A percentile compares a stretch with the other conserved stretches of the same genome.
Evolutionary conservation across 257 asterid genomes (phyloP).

Genomic region (Thymus quinquecostatus): DNA sequence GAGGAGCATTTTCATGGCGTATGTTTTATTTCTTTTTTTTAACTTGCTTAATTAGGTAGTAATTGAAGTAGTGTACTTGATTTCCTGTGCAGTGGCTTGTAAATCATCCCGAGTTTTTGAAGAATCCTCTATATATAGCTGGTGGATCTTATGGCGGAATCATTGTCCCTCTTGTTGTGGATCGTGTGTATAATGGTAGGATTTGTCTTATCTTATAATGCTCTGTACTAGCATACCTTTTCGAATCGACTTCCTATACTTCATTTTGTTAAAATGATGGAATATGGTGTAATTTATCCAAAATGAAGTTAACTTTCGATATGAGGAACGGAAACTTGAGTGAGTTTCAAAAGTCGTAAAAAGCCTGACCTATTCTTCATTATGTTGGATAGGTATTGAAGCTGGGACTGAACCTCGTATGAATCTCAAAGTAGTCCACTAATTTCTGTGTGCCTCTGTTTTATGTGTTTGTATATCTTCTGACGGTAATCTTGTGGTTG

Average conservation of each 20-base stretch:
- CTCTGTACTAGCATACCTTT: constrained; percentile 23
- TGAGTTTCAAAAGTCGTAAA: no score
- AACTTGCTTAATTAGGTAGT: no score
- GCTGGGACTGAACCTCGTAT: constrained; percentile 30
- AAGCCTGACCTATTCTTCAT: no score
- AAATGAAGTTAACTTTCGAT: no score
- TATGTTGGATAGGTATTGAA: constrained; percentile 30
- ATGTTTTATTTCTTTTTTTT: no score
- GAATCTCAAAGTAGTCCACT: constrained; percentile 33
- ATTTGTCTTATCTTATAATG: not conserved
- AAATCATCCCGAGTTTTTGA: constrained; percentile 36
- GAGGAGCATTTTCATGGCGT: no score
- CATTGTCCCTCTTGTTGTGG: constrained; percentile 30
- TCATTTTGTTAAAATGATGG: no score
- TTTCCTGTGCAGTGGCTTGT: constrained; percentile 43
- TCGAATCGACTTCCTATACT: no score
- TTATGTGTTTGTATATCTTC: not conserved
- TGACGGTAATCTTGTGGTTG: not conserved
- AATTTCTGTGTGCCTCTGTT: not conserved
- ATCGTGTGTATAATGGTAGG: not conserved
- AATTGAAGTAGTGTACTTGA: not conserved
- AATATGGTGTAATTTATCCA: no score
- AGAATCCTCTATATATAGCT: constrained; percentile 38
- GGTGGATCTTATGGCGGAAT: constrained; percentile 43
- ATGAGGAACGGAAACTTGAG: no score